These are phyloP conservation scores for Tetrapisispora namnaoensis DNA, from an alignment of 805 yeast genomes.

Conservation along the genomic window DNA sequence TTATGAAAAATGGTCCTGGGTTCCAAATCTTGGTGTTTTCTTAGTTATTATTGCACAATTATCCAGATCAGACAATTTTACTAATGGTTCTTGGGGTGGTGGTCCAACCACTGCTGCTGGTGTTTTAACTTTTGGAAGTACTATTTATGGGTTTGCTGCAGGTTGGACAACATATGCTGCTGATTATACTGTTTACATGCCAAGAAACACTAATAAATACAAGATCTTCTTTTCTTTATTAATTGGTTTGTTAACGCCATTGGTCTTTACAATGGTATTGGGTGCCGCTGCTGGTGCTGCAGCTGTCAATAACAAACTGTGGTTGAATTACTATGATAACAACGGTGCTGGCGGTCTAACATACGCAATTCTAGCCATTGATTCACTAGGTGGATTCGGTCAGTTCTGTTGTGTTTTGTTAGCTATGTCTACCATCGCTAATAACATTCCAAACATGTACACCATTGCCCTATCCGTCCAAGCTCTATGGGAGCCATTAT, in stretches of 20 bases:
- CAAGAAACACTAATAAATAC: constrained; percentile 45
- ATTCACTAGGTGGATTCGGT: constrained; percentile 80
- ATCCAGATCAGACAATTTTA: constrained; percentile 55
- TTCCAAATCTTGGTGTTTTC: constrained; percentile 65
- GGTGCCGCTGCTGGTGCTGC: constrained; percentile 85
- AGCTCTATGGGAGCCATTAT: constrained; percentile 64
- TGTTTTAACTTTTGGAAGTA: constrained; percentile 72
- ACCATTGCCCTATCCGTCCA: constrained; percentile 81
- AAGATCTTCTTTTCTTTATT: constrained; percentile 56
- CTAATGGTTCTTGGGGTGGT: constrained; percentile 37
- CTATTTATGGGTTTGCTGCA: constrained; percentile 79
- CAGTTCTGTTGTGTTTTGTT: constrained; percentile 77
- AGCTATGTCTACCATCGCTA: constrained; percentile 78
- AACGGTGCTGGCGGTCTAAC: constrained; percentile 73
- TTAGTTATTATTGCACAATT: constrained; percentile 71
- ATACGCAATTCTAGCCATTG: constrained; percentile 62
- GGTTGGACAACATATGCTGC: constrained; percentile 96
- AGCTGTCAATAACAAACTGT: constrained; percentile 35
- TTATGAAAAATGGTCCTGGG: constrained; percentile 82
- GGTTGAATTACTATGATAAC: constrained; percentile 40
- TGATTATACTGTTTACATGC: constrained; percentile 85
- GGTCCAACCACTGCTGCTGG: constrained; percentile 66
- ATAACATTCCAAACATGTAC: constrained; percentile 89
- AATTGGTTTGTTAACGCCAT: constrained; percentile 54
- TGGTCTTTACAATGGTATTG: constrained; percentile 59